Evolutionary conservation across 2,329 filamentous ascomycete genomes (phyloP).

Genomic region (Gnomoniopsis sp.): DNA sequence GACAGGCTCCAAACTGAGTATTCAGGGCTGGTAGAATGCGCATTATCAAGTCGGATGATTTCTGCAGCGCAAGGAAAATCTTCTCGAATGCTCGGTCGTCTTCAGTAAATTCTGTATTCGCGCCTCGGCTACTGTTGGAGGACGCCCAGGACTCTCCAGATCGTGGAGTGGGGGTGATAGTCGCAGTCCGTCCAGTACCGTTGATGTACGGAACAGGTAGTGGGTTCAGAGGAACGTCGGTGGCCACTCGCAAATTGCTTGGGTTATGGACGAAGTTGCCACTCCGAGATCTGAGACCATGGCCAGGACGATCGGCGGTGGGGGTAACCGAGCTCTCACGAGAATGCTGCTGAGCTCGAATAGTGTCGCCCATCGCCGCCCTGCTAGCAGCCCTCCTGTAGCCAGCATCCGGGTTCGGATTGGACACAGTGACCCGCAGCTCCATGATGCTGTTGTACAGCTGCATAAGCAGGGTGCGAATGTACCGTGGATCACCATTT

Average conservation of each 20-base stretch:
- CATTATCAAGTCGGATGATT: slow-evolving; percentile 70
- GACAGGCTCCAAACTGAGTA: slow-evolving; percentile 60
- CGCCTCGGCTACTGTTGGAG: slow-evolving; percentile 51
- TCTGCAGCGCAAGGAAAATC: slow-evolving; percentile 73
- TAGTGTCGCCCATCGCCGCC: slow-evolving; percentile 40
- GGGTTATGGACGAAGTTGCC: slow-evolving; percentile 43
- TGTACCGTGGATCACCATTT: slow-evolving; percentile 64
- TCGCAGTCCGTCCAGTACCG: slow-evolving; percentile 47
- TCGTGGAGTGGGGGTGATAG: slow-evolving; percentile 65
- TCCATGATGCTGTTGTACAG: slow-evolving; percentile 68
- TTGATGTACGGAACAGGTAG: slow-evolving; percentile 40
- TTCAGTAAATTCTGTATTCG: slow-evolving; percentile 62
- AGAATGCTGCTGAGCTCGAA: slow-evolving; percentile 40
- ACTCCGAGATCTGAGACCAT: slow-evolving; percentile 35
- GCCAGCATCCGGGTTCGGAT: slow-evolving; percentile 26
- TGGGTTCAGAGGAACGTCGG: slow-evolving; percentile 41
- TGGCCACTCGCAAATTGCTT: slow-evolving; percentile 54
- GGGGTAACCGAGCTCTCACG: slow-evolving; percentile 53
- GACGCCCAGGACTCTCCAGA: slow-evolving; percentile 76
- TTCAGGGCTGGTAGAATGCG: slow-evolving; percentile 68
- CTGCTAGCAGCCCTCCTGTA: slow-evolving; percentile 26
- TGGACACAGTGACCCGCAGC: slow-evolving; percentile 52
- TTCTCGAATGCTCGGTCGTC: slow-evolving; percentile 80
- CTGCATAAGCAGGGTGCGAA: slow-evolving; percentile 60
- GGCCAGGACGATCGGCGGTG: slow-evolving; percentile 44